phyloP scores from a whole-genome alignment of 768 basidiomycete species.

The Chiua virens region DNA sequence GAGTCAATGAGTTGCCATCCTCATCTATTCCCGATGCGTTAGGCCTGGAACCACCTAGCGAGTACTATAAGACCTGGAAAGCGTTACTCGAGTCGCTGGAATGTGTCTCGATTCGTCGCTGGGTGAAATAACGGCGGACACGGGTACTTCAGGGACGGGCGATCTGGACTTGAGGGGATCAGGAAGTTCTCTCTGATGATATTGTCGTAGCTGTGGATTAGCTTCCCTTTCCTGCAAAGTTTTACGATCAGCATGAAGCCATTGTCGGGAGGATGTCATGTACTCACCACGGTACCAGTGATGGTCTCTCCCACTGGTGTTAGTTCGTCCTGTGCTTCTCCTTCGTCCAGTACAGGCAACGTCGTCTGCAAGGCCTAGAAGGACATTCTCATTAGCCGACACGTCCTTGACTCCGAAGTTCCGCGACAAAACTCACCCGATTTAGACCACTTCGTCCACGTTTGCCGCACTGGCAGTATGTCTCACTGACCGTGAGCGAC shows the following conservation, averaged over 20 bases:
- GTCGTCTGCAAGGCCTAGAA: constrained; percentile 3
- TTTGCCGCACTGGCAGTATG: neutral
- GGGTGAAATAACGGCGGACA: neutral
- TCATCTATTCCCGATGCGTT: neutral
- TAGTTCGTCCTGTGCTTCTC: neutral
- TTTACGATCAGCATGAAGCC: neutral
- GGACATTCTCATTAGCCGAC: neutral
- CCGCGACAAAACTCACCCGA: neutral
- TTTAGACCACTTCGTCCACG: neutral
- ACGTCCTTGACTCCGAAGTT: neutral
- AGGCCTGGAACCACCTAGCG: neutral
- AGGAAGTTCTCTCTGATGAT: constrained; percentile 9
- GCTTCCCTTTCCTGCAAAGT: constrained; percentile 5
- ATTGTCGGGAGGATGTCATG: too few species aligned
- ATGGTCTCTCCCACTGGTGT: neutral
- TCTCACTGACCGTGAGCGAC: neutral
- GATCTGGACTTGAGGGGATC: constrained; percentile 4
- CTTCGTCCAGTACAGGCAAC: constrained; percentile 6
- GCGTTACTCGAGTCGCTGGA: neutral
- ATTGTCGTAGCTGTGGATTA: neutral
- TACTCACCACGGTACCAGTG: constrained; percentile 3
- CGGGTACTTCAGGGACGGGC: neutral
- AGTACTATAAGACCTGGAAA: neutral
- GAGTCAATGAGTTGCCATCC: neutral
- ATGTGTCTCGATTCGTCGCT: neutral